These are phyloP conservation scores for maize (Zea mays) DNA, from an alignment of 176 grass and related monocot genomes.

Conservation along the genomic window DNA sequence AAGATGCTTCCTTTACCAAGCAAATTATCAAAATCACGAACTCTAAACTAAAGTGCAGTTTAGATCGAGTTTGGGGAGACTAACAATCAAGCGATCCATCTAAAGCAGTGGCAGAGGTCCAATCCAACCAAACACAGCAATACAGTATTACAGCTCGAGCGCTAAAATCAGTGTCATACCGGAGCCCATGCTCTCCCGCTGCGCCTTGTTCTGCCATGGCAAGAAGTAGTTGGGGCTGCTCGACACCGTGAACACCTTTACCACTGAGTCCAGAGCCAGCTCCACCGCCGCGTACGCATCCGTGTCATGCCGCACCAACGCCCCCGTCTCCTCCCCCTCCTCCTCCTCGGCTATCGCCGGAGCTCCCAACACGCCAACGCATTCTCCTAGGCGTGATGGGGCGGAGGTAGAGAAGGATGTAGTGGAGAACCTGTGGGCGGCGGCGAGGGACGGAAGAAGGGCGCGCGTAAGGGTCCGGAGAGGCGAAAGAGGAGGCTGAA, in stretches of 20 bases:
- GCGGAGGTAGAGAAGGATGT: neutral
- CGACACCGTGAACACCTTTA: slow-evolving; percentile 97
- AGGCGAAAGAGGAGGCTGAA: slow-evolving; percentile 24
- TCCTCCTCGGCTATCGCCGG: slow-evolving; percentile 26
- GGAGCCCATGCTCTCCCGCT: slow-evolving; percentile 95
- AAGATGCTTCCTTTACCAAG: neutral
- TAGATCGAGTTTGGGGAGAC: neutral
- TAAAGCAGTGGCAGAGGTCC: slow-evolving; percentile 14
- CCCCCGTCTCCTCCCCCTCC: slow-evolving; percentile 30
- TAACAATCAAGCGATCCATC: neutral
- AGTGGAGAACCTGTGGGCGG: slow-evolving; percentile 30
- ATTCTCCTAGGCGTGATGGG: slow-evolving; percentile 16
- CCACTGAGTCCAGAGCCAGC: slow-evolving; percentile 89
- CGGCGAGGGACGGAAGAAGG: slow-evolving; percentile 35
- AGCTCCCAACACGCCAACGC: slow-evolving; percentile 24
- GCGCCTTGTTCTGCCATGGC: slow-evolving; percentile 98
- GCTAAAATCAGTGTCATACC: slow-evolving; percentile 47
- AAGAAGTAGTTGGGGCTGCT: slow-evolving; percentile 96
- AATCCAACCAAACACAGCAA: slow-evolving; percentile 8
- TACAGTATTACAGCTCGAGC: neutral
- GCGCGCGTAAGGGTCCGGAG: slow-evolving; percentile 37
- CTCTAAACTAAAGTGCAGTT: neutral
- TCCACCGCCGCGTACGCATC: slow-evolving; percentile 85
- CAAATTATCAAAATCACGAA: neutral
- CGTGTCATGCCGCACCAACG: slow-evolving; percentile 53